A percentile compares a stretch with the other conserved stretches of the same genome.
Evolutionary conservation across 2,329 filamentous ascomycete species (phyloP).

Genomic region (Botryosphaeria dothidea): DNA sequence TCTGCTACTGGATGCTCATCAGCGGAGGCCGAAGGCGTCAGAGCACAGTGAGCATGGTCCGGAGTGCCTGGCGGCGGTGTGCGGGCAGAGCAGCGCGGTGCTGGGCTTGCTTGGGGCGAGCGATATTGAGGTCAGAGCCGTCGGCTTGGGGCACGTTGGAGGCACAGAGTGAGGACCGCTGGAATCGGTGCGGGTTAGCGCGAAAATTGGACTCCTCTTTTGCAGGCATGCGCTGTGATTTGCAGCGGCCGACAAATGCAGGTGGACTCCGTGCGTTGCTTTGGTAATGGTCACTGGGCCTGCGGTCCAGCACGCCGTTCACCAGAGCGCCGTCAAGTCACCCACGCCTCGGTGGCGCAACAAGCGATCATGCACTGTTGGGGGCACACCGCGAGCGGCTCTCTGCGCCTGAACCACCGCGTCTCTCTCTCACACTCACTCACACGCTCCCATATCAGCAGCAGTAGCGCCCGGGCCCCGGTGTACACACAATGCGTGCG

Average conservation of each 20-base stretch:
- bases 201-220: constrained; percentile 19
- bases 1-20: background rate
- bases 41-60: constrained; percentile 3
- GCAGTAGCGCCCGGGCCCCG: background rate
- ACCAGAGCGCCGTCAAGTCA: background rate
- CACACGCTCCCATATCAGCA: background rate
- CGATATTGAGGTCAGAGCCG: constrained; percentile 17
- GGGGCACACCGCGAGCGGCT: background rate
- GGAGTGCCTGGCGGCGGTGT: background rate
- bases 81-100: constrained; percentile 1
- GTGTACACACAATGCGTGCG: background rate
- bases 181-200: constrained; percentile 15
- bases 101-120: constrained; percentile 8
- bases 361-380: constrained; percentile 8
- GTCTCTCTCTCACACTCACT: too few species aligned
- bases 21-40: constrained; percentile 11
- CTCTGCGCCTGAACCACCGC: background rate
- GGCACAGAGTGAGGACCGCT: constrained; percentile 2
- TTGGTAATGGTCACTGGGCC: constrained; percentile 7
- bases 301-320: constrained; percentile 1
- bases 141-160: constrained; percentile 10
- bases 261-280: constrained; percentile 5
- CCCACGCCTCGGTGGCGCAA: background rate
- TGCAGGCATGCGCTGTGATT: constrained; percentile 17
- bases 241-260: constrained; percentile 9